Evolutionary conservation across 352 stramenopile genomes (phyloP).

Genomic region (Pythium rhizo-oryzae): DNA sequence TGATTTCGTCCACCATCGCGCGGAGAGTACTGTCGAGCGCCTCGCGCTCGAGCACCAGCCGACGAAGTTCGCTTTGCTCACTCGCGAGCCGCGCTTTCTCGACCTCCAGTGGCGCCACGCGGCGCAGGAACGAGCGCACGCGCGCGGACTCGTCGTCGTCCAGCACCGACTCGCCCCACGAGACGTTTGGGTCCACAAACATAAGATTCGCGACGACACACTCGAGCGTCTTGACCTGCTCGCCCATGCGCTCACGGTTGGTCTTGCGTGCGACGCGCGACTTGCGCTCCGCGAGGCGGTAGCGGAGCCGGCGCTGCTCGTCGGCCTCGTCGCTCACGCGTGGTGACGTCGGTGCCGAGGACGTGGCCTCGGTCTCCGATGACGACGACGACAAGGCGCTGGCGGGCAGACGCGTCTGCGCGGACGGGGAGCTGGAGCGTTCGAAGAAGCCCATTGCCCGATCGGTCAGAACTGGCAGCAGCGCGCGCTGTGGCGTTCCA

Average conservation of each 20-base stretch:
- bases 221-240: conserved; percentile 4
- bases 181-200: conserved; percentile 1
- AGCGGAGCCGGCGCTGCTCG: neutral
- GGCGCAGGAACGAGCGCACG: conserved; percentile 2
- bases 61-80: conserved; percentile 2
- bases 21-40: neutral
- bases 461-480: too few species aligned
- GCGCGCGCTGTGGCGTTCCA: too few species aligned
- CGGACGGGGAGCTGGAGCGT: too few species aligned
- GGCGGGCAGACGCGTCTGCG: too few species aligned
- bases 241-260: neutral
- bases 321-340: neutral
- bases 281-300: conserved; percentile 4
- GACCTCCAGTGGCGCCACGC: neutral
- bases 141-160: conserved; percentile 5
- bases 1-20: neutral
- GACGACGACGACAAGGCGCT: too few species aligned
- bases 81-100: neutral
- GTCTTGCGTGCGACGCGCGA: neutral
- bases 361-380: too few species aligned
- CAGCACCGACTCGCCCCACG: neutral
- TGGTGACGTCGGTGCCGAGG: too few species aligned
- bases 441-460: too few species aligned
- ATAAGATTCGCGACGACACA: conserved; percentile 7
- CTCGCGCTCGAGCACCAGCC: neutral